These are phyloP conservation scores for Termitomyces sp. DNA, from an alignment of 768 basidiomycete genomes.

Conservation along the genomic window DNA sequence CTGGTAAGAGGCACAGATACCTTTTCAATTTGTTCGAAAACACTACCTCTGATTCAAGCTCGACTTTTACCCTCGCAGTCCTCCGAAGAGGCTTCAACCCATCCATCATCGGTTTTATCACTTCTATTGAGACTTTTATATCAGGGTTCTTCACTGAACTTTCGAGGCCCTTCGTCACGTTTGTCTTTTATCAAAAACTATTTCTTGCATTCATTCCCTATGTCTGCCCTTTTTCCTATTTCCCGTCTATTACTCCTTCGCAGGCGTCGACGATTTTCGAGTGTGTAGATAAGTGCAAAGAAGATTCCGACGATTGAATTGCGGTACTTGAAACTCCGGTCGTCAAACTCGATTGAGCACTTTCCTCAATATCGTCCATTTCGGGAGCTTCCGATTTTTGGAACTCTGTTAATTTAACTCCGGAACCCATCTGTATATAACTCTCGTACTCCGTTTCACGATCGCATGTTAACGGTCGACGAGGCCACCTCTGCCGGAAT, in stretches of 20 bases:
- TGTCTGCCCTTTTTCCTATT: constrained; percentile 7
- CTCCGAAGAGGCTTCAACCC: too few relatives aligned
- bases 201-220: not conserved
- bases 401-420: not conserved
- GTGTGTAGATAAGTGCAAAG: constrained; percentile 4
- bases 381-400: not conserved
- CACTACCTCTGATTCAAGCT: too few relatives aligned
- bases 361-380: not conserved
- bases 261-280: constrained; percentile 6
- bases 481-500: not conserved
- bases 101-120: not conserved
- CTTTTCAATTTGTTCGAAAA: too few relatives aligned
- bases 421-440: constrained; percentile 3
- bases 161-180: not conserved
- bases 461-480: not conserved
- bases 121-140: not conserved
- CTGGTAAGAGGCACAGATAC: too few relatives aligned
- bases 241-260: not conserved
- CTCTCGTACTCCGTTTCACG: not conserved
- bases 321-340: not conserved
- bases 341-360: constrained; percentile 2
- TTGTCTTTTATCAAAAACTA: not conserved
- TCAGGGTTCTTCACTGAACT: not conserved
- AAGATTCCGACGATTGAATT: constrained; percentile 12
- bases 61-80: too few relatives aligned